Percentiles rank a stretch among this genome's conserved stretches.
Conservation (phyloP, 495 filamentous ascomycete species). For the Trichoderma asperelloides region DNA sequence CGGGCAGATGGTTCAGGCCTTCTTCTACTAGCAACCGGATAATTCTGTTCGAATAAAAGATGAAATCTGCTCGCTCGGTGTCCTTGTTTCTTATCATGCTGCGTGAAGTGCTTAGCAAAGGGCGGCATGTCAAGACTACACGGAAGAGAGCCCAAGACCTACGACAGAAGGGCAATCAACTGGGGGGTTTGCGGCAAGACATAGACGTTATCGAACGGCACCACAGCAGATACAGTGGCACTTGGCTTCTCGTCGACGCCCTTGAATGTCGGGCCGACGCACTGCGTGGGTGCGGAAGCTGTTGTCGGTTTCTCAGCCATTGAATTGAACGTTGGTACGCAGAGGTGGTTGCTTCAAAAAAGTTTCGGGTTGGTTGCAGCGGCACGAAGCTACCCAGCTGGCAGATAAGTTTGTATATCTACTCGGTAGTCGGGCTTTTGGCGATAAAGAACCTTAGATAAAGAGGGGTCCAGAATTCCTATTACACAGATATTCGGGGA, state of each 20-base stretch:
- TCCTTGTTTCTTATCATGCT: constrained; percentile 93
- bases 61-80: constrained; percentile 88
- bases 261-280: constrained; percentile 7
- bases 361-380: neutral
- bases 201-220: constrained; percentile 80
- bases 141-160: constrained; percentile 35
- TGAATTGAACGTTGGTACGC: neutral
- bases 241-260: constrained; percentile 56
- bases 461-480: neutral
- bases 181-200: constrained; percentile 90
- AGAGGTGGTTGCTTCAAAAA: neutral
- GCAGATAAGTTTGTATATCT: neutral
- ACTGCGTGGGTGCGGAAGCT: constrained; percentile 7
- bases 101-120: constrained; percentile 11
- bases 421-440: neutral
- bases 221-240: constrained; percentile 77
- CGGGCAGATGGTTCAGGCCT: constrained; percentile 91
- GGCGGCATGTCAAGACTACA: constrained; percentile 16
- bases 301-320: neutral
- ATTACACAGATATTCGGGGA: neutral
- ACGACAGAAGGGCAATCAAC: constrained; percentile 95
- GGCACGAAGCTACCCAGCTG: neutral
- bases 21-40: constrained; percentile 97
- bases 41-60: constrained; percentile 98
- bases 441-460: constrained; percentile 5